A percentile compares a stretch with the other conserved stretches of the same genome.
Evolutionary conservation across 2,329 filamentous ascomycete genomes (phyloP).

Genomic region (Lachnellula cervina): DNA sequence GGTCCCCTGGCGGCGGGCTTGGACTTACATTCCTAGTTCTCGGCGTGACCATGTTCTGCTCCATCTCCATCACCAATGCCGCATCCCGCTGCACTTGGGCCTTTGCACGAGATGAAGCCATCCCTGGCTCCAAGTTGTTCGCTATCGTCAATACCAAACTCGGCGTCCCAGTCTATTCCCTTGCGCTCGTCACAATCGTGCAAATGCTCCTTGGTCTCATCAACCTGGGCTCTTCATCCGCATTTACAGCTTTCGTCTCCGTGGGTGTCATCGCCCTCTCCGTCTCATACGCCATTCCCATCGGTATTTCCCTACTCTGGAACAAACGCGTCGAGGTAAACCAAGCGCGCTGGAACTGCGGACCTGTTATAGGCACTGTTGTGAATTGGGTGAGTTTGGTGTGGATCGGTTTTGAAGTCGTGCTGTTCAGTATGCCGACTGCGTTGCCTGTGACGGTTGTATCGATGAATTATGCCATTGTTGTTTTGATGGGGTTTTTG

Average conservation of each 20-base stretch:
- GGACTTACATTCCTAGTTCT: slow-evolving; percentile 46
- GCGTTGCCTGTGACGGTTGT: slow-evolving; percentile 50
- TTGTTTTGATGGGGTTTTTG: slow-evolving; percentile 52
- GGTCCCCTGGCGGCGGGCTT: slow-evolving; percentile 42
- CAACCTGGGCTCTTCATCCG: slow-evolving; percentile 61
- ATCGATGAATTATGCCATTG: slow-evolving; percentile 49
- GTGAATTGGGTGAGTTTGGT: slow-evolving; percentile 53
- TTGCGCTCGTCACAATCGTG: slow-evolving; percentile 54
- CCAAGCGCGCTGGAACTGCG: slow-evolving; percentile 56
- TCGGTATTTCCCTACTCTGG: slow-evolving; percentile 62
- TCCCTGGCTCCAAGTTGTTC: slow-evolving; percentile 57
- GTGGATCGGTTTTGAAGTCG: slow-evolving; percentile 55
- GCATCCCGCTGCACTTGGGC: slow-evolving; percentile 62
- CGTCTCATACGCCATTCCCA: slow-evolving; percentile 69
- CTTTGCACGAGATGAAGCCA: slow-evolving; percentile 62
- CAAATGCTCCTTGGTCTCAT: slow-evolving; percentile 66
- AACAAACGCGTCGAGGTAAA: slow-evolving; percentile 51
- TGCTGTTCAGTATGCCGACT: slow-evolving; percentile 61
- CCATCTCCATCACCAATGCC: slow-evolving; percentile 47
- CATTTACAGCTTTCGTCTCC: slow-evolving; percentile 68
- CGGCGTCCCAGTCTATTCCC: slow-evolving; percentile 60
- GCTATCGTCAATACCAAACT: slow-evolving; percentile 56
- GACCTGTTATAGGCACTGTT: slow-evolving; percentile 41
- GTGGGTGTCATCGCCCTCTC: slow-evolving; percentile 68
- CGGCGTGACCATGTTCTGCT: slow-evolving; percentile 47